Evolutionary conservation across 2,329 filamentous ascomycete species (phyloP).

Genomic region (Myrmaecium sp.): DNA sequence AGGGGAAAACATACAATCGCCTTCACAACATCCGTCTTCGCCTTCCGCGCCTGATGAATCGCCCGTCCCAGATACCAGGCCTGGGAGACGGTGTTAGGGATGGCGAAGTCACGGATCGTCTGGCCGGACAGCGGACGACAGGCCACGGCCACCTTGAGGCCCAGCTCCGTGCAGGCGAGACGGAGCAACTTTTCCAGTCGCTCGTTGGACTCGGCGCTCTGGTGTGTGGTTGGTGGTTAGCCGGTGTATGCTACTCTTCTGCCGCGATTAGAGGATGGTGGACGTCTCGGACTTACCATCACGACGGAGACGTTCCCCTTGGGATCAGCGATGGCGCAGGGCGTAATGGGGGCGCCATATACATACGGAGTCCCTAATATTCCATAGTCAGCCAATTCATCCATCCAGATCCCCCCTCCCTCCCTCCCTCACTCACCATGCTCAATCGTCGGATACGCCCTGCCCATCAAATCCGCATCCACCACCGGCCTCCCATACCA

Average conservation of each 20-base stretch:
- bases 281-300: conserved; percentile 7
- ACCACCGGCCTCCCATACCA: background rate
- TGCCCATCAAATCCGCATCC: too few relatives aligned
- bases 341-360: too few relatives aligned
- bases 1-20: too few relatives aligned
- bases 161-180: background rate
- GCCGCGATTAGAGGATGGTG: background rate
- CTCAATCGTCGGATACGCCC: too few relatives aligned
- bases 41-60: conserved; percentile 16
- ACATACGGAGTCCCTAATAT: too few relatives aligned
- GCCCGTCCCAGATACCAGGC: conserved; percentile 23
- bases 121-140: too few relatives aligned
- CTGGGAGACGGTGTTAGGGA: conserved; percentile 21
- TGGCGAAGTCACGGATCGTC: too few relatives aligned
- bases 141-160: conserved; percentile 20
- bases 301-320: background rate
- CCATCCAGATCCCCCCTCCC: too few relatives aligned
- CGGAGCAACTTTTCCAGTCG: too few relatives aligned
- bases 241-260: background rate
- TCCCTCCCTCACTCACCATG: conserved; percentile 2
- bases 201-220: too few relatives aligned
- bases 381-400: too few relatives aligned
- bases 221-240: background rate
- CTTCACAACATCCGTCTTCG: conserved; percentile 17
- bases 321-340: too few relatives aligned